Conservation (phyloP, 2,329 filamentous ascomycete genomes). For the Helicocarpus griseus region DNA sequence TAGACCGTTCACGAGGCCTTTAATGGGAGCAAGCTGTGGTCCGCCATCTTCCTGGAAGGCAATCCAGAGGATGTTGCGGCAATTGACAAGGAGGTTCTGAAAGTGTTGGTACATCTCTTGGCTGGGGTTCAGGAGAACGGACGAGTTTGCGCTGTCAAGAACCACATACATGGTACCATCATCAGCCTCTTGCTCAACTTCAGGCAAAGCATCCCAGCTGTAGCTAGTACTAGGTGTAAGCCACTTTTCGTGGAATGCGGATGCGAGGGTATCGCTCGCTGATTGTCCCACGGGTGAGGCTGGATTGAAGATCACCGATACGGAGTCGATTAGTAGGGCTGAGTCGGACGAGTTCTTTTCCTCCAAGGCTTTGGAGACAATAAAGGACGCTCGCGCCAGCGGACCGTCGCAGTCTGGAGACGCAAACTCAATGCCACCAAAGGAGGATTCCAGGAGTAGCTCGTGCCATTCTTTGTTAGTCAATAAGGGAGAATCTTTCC, state of each 20-base stretch:
- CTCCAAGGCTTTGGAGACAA: slow-evolving; percentile 10
- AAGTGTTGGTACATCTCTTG: background rate
- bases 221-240: background rate
- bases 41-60: background rate
- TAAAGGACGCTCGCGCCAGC: slow-evolving; percentile 6
- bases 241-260: background rate
- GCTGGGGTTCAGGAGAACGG: background rate
- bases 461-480: slow-evolving; percentile 1
- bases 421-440: slow-evolving; percentile 13
- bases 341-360: background rate
- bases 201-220: background rate
- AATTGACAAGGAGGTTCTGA: slow-evolving; percentile 1
- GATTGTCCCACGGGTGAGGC: background rate
- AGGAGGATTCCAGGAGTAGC: slow-evolving; percentile 9
- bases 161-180: background rate
- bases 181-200: background rate
- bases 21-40: background rate
- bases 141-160: background rate
- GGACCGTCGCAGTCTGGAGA: slow-evolving; percentile 11
- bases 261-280: background rate
- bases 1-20: slow-evolving; percentile 4
- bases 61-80: background rate
- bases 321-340: background rate
- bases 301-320: background rate
- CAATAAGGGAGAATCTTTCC: slow-evolving; percentile 5